Conservation (phyloP, 108 stramenopile genomes). For the Skeletonema marinoi region DNA sequence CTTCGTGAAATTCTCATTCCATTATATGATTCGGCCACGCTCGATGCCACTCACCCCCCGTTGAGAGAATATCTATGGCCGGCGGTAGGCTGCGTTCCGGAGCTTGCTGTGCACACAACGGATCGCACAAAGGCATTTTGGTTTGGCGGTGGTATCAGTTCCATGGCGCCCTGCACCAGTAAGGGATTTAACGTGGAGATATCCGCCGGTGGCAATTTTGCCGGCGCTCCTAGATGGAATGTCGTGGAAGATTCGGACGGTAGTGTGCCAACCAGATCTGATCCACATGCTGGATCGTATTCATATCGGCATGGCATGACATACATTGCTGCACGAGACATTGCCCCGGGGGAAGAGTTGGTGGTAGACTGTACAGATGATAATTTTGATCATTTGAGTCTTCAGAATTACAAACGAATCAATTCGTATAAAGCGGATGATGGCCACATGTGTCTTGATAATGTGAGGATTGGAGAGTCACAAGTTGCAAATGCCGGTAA, state of each 20-base stretch:
- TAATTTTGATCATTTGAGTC: slow-evolving; percentile 48
- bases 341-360: slow-evolving; percentile 64
- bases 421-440: slow-evolving; percentile 34
- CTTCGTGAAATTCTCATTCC: slow-evolving; percentile 28
- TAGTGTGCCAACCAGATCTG: slow-evolving; percentile 18
- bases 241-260: slow-evolving; percentile 8
- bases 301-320: slow-evolving; percentile 40
- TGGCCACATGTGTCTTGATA: slow-evolving; percentile 51
- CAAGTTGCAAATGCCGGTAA: slow-evolving; percentile 8
- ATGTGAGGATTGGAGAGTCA: slow-evolving; percentile 10
- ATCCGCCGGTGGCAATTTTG: slow-evolving; percentile 15
- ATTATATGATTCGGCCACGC: slow-evolving; percentile 24
- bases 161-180: slow-evolving; percentile 57
- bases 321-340: slow-evolving; percentile 56
- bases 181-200: slow-evolving; percentile 38
- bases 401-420: slow-evolving; percentile 1
- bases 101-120: slow-evolving; percentile 27
- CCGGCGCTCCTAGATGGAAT: slow-evolving; percentile 21
- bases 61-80: slow-evolving; percentile 56
- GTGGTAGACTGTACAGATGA: slow-evolving; percentile 58
- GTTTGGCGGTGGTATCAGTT: slow-evolving; percentile 49
- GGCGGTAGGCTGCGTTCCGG: slow-evolving; percentile 18
- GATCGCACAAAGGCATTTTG: slow-evolving; percentile 27
- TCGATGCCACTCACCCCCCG: slow-evolving; percentile 36
- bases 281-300: slow-evolving; percentile 49